These are phyloP conservation scores for Stylosanthes scabra DNA, from an alignment of 331 rosid genomes.

Conservation along the genomic window DNA sequence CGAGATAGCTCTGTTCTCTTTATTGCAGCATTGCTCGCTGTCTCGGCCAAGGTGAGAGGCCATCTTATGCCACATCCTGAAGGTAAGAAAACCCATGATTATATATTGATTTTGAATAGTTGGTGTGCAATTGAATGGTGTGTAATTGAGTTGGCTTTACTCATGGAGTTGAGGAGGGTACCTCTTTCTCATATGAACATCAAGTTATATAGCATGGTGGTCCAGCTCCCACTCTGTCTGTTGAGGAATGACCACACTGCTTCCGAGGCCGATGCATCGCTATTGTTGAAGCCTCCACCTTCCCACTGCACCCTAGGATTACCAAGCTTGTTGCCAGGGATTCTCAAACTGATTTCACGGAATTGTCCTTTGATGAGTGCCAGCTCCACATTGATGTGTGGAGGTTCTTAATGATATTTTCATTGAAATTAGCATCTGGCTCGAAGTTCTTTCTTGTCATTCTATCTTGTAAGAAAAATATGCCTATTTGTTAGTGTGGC, in stretches of 20 bases:
- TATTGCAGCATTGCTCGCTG: no score
- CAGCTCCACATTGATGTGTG: slow-evolving; percentile 78
- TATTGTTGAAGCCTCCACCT: slow-evolving; percentile 60
- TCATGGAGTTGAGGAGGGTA: slow-evolving; percentile 63
- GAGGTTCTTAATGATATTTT: slow-evolving; percentile 65
- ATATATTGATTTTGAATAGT: no score
- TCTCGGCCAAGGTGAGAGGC: no score
- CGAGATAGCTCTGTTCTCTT: no score
- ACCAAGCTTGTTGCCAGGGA: slow-evolving; percentile 71
- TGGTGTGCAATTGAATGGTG: no score
- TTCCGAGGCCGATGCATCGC: slow-evolving; percentile 74
- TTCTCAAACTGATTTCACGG: slow-evolving; percentile 45
- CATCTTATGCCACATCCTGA: no score
- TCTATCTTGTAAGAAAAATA: no score
- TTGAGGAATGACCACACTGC: slow-evolving; percentile 66
- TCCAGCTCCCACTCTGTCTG: slow-evolving; percentile 70
- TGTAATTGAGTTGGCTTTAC: no score
- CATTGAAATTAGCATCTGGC: no score
- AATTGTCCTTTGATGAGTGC: slow-evolving; percentile 53
- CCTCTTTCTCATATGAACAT: slow-evolving; percentile 43
- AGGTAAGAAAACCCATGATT: no score
- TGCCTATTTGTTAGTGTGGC: no score
- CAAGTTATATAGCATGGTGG: slow-evolving; percentile 69
- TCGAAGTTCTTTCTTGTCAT: no score
- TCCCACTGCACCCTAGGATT: slow-evolving; percentile 76